These are phyloP conservation scores for Tubosaeta brunneosetosa DNA, from an alignment of 768 basidiomycete genomes.

Conservation along the genomic window DNA sequence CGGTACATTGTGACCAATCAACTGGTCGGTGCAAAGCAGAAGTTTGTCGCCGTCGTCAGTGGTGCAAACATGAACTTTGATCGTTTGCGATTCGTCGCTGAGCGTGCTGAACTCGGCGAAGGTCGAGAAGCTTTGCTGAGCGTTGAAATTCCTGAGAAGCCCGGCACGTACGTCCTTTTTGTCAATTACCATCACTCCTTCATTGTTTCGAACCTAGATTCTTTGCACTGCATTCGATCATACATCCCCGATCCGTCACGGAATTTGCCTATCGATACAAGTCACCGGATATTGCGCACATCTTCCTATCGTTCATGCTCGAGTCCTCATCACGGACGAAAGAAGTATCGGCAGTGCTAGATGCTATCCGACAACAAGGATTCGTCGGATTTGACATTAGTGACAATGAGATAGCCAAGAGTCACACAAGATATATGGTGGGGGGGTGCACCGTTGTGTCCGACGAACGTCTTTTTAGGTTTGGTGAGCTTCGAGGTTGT, in stretches of 20 bases:
- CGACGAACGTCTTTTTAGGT: slow-evolving; percentile 87
- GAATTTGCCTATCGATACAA: slow-evolving; percentile 95
- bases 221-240: slow-evolving; percentile 76
- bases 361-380: slow-evolving; percentile 54
- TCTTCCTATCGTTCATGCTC: slow-evolving; percentile 88
- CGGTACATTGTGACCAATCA: slow-evolving; percentile 77
- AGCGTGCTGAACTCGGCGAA: slow-evolving; percentile 96
- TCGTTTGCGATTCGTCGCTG: slow-evolving; percentile 93
- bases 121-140: slow-evolving; percentile 89
- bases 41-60: slow-evolving; percentile 87
- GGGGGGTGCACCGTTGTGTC: slow-evolving; percentile 76
- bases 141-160: slow-evolving; percentile 89
- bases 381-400: slow-evolving; percentile 90
- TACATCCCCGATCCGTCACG: slow-evolving; percentile 89
- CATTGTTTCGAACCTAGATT: slow-evolving; percentile 51
- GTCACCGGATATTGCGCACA: slow-evolving; percentile 66
- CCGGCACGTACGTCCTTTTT: slow-evolving; percentile 65
- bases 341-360: slow-evolving; percentile 64
- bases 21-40: slow-evolving; percentile 77
- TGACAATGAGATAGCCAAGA: slow-evolving; percentile 94
- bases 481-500: slow-evolving; percentile 55
- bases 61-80: slow-evolving; percentile 99
- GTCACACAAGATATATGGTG: slow-evolving; percentile 90
- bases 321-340: slow-evolving; percentile 46
- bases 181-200: not conserved